Evolutionary conservation across 225 moss, liverwort and hornwort species (phyloP).

Genomic region (Pleurozium schreberi): DNA sequence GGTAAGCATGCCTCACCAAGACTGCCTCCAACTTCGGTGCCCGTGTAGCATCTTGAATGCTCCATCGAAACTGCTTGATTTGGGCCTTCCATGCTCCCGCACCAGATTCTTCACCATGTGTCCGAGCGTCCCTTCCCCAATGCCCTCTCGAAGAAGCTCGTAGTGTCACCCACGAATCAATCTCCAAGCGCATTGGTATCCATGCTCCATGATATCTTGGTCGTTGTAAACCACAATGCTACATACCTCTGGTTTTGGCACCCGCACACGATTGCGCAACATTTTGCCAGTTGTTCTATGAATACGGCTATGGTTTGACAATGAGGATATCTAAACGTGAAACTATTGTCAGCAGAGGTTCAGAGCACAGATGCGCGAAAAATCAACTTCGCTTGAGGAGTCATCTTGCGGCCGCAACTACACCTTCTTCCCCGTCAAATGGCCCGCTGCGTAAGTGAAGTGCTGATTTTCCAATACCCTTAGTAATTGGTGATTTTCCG

Average conservation of each 20-base stretch:
- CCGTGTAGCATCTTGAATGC: rapidly evolving
- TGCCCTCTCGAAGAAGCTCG: neutral
- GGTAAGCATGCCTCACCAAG: neutral
- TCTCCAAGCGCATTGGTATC: neutral
- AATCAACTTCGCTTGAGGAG: no score
- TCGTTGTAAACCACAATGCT: neutral
- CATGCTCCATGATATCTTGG: neutral
- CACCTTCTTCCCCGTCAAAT: neutral
- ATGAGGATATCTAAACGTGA: neutral
- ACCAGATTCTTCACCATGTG: neutral
- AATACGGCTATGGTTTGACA: neutral
- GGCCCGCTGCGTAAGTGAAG: neutral
- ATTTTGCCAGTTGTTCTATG: neutral
- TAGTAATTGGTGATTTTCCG: neutral
- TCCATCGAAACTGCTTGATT: neutral
- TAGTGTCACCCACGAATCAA: neutral
- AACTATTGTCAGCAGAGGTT: neutral
- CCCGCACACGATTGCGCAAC: neutral
- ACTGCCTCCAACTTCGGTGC: neutral
- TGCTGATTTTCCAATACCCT: neutral
- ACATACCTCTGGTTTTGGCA: neutral
- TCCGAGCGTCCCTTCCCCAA: neutral
- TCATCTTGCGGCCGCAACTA: neutral
- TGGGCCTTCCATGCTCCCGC: neutral
- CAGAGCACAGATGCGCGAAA: neutral